These are phyloP conservation scores for Abelmoschus esculentus DNA, from an alignment of 345 rosid genomes.

Conservation along the genomic window DNA sequence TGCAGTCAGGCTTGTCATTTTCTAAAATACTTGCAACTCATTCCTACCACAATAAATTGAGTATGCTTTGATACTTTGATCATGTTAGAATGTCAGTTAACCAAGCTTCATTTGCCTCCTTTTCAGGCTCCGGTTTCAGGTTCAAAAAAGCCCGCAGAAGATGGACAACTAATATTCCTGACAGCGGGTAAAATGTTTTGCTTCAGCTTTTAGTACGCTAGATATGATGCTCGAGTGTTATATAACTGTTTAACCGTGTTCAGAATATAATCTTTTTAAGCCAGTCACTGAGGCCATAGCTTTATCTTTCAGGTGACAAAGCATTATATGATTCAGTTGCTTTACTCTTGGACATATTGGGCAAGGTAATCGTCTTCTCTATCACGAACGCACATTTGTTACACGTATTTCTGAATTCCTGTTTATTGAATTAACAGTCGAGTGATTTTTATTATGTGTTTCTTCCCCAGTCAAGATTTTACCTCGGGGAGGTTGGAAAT, in stretches of 20 bases:
- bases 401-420: not conserved
- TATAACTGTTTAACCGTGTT: not conserved
- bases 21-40: not conserved
- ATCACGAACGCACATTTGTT: not conserved
- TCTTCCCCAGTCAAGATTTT: constrained; percentile 73
- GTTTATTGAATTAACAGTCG: not conserved
- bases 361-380: constrained; percentile 50
- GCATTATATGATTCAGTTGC: constrained; percentile 53
- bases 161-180: constrained; percentile 80
- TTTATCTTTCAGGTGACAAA: constrained; percentile 66
- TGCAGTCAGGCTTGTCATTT: not conserved
- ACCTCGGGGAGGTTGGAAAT: constrained; percentile 85
- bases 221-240: not conserved
- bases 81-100: not conserved
- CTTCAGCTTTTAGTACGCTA: not conserved
- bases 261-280: not conserved
- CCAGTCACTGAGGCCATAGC: constrained; percentile 15
- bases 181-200: constrained; percentile 54
- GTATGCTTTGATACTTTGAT: not conserved
- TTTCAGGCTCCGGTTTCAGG: constrained; percentile 92
- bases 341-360: constrained; percentile 76
- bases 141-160: constrained; percentile 91
- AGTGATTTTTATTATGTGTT: constrained; percentile 4
- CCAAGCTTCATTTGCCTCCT: not conserved
- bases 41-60: not conserved